Base-by-base conservation (phyloP, 495 filamentous ascomycete genomes). In the Aspergillus diversus region DNA sequence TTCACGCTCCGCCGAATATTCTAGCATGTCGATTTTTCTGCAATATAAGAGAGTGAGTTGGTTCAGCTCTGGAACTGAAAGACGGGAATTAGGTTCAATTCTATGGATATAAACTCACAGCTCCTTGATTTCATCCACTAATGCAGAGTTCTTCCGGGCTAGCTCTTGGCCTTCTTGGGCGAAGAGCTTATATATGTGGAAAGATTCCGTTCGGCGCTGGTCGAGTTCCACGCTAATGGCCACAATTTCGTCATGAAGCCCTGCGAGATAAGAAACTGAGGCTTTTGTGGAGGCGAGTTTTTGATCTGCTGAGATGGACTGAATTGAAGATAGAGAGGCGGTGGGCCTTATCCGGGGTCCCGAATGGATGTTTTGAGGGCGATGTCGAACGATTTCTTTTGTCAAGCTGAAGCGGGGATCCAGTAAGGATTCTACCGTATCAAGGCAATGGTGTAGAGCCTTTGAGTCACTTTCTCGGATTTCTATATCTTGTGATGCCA, bases 1-100 rank as follows among this genome's bases (percentile, higher is more conserved):
- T 65, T 80, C 76, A 11, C 73, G 55, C 37, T 78, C 75, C 15
- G 77, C 63, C 13, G 72, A 69, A 21, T 74, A 71, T 62, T 77
- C 72, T 16, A 68, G 49, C 21, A 76, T 67, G 52, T 78, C 72
- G 6, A 66, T 60, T 55, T 73, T 59, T 39, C 77, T 80, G 31
- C 16, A 57, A 9, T 13, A 39, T 4, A 48, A 46, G 13, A 48
- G 21, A 27, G 21, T 27, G 21, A 27, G 21, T 27, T 27, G 21
- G 21, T 27, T 27, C 21, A 27, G 21, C 21, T 27, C 21, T 27
- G 21, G 21, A 27, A 27, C 21, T 27, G 21, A 27, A 27, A 27
- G 1, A 49, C 5, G 31, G n/a, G 34, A 55, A 55, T 59, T 57
- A 62, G 55, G 46, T 33, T 34, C 7, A 21, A n/a, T 31, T 6